Conservation (phyloP, 768 basidiomycete species). For the Pilatotrama ljubarskyi region DNA sequence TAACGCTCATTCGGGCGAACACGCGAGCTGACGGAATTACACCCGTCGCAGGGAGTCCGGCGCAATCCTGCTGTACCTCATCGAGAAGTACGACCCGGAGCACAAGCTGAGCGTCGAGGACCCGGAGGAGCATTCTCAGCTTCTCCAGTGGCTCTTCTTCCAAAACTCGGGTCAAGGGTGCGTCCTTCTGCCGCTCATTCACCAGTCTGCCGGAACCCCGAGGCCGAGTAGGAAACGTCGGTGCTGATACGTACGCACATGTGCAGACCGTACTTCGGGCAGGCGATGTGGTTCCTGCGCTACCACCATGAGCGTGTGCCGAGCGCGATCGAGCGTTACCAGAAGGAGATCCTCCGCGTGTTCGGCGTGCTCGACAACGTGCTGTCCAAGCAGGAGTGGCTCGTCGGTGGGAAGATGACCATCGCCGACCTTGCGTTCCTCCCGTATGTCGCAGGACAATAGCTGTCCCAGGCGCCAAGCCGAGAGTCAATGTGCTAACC, state of each 20-base stretch:
- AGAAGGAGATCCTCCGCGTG: conserved; percentile 23
- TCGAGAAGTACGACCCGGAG: conserved; percentile 47
- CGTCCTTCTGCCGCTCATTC: background rate
- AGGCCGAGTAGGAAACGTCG: too few relatives aligned
- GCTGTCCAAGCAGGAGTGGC: conserved; percentile 18
- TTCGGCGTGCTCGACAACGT: conserved; percentile 21
- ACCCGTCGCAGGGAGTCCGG: background rate
- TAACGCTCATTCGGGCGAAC: too few relatives aligned
- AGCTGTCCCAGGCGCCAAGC: too few relatives aligned
- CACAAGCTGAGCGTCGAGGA: conserved; percentile 30
- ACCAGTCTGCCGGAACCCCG: too few relatives aligned
- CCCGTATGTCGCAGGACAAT: conserved; percentile 1
- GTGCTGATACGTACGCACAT: background rate
- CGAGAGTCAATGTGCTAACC: too few relatives aligned
- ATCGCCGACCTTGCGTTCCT: conserved; percentile 6
- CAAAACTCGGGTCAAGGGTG: conserved; percentile 34
- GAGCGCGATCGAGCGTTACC: conserved; percentile 23
- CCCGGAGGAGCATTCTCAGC: conserved; percentile 18
- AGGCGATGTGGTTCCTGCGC: background rate
- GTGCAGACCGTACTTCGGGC: conserved; percentile 8
- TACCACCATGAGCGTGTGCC: conserved; percentile 16
- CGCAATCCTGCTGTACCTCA: conserved; percentile 40
- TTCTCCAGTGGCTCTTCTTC: conserved; percentile 48
- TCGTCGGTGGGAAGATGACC: conserved; percentile 12
- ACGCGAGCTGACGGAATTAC: background rate